Percentiles rank a stretch among this genome's conserved stretches.
Conservation (phyloP, 1,284 basidiomycete genomes). For the Boletus semigastroideus region DNA sequence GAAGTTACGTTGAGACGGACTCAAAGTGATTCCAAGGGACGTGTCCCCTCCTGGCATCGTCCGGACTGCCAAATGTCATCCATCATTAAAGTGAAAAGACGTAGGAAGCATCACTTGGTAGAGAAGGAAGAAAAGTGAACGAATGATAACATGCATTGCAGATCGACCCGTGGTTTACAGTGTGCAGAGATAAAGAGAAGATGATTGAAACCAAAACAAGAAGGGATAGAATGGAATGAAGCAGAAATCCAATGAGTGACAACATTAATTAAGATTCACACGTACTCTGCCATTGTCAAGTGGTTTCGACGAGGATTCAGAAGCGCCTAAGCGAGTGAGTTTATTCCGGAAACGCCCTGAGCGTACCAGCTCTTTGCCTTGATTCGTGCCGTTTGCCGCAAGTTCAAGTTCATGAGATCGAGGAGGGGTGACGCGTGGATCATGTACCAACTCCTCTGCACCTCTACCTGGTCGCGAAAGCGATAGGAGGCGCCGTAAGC, state of each 20-base stretch:
- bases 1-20: too few relatives aligned
- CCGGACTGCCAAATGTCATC: too few relatives aligned
- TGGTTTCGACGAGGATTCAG: constrained; percentile 32
- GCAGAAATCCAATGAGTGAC: constrained; percentile 20
- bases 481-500: constrained; percentile 33
- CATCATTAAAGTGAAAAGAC: too few relatives aligned
- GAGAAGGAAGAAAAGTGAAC: background rate
- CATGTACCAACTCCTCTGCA: constrained; percentile 27
- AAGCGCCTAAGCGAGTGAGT: constrained; percentile 27
- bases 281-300: constrained; percentile 37
- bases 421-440: constrained; percentile 25
- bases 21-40: too few relatives aligned
- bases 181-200: constrained; percentile 23
- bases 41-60: too few relatives aligned
- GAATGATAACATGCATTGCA: constrained; percentile 25
- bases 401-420: constrained; percentile 30
- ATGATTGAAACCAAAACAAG: background rate
- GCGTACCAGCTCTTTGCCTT: constrained; percentile 25
- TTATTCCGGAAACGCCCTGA: constrained; percentile 31
- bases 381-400: constrained; percentile 20
- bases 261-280: constrained; percentile 34
- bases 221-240: background rate
- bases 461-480: constrained; percentile 33
- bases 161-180: constrained; percentile 29
- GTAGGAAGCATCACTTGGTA: background rate